Evolutionary conservation across 768 basidiomycete genomes (phyloP), one percentile per base, ranked within the genome.

Genomic region (Lentinula lateritia): DNA sequence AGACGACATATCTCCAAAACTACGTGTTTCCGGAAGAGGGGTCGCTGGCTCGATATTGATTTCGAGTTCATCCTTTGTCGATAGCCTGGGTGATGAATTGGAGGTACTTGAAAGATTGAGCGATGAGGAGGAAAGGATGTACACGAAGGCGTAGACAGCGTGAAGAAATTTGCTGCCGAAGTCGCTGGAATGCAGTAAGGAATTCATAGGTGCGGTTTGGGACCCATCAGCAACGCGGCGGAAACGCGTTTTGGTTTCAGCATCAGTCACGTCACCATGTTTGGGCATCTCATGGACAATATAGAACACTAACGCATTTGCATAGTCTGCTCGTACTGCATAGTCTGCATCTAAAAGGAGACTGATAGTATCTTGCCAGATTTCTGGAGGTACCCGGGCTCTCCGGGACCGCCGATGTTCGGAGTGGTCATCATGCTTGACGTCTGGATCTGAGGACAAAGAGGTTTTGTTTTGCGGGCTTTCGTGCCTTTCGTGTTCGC

Each of bases 341-440:
- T 83, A 88, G 61, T 92, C 87, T 12, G 75, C 71, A 69, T 96
- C 93, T 69, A 93, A 95, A 4, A 96, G 73, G 32, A 97, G 78
- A 52, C 88, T 89, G 48, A 96, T 72, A 1, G 92, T 95, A 63
- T 96, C 94, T 70, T 94, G 92, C 93, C 93, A 96, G 38, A 89
- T 83, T 68, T 94, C 93, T 34, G 90, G 88, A 3, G 88, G 79
- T 36, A 97, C 82, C 63, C 80, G 80, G 9, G 85, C 86, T 61
- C 91, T 77, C 56, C 85, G 80, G n/a, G 84, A 78, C 28, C 74
- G 69, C 23, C 77, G 78, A 52, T 76, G 75, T 20, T 66, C 64
- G 13, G 64, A 42, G 39, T 72, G 71, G 62, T 74, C 66, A 59
- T 70, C 66, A 59, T 70, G 64, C 63, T 71, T 32, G 72, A 67